Evolutionary conservation across 495 filamentous ascomycete species (phyloP).

Genomic region (Hypoxylon trugodes): DNA sequence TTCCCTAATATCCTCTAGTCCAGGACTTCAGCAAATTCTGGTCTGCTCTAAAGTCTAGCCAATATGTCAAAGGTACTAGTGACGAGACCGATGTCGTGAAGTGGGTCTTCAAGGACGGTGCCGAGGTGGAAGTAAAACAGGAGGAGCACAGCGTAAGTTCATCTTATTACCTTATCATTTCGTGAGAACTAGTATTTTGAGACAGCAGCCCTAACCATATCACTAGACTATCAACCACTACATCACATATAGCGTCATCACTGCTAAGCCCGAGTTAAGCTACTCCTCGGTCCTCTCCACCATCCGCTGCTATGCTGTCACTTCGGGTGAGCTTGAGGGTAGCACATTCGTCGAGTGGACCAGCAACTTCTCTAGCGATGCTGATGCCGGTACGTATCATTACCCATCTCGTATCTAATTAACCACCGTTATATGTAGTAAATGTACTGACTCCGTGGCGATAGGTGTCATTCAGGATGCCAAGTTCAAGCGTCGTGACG

Average conservation of each 20-base stretch:
- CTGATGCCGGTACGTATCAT: constrained; percentile 65
- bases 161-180: constrained; percentile 5
- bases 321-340: constrained; percentile 65
- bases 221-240: constrained; percentile 70
- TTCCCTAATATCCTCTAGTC: constrained; percentile 40
- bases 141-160: constrained; percentile 70
- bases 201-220: background rate
- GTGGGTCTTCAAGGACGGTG: constrained; percentile 73
- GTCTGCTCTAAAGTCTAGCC: constrained; percentile 61
- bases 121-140: constrained; percentile 70
- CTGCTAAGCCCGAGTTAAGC: constrained; percentile 62
- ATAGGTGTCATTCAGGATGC: constrained; percentile 73
- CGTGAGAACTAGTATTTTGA: background rate
- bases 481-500: constrained; percentile 76
- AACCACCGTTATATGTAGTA: background rate
- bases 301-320: constrained; percentile 67
- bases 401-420: too few relatives aligned
- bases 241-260: constrained; percentile 75
- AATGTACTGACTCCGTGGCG: constrained; percentile 21
- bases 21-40: constrained; percentile 68
- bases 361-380: constrained; percentile 71
- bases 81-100: constrained; percentile 69
- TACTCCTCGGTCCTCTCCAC: constrained; percentile 71
- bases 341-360: constrained; percentile 71
- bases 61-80: constrained; percentile 64